Conservation (phyloP, 2,329 filamentous ascomycete genomes). For the Fusarium bulbicola region DNA sequence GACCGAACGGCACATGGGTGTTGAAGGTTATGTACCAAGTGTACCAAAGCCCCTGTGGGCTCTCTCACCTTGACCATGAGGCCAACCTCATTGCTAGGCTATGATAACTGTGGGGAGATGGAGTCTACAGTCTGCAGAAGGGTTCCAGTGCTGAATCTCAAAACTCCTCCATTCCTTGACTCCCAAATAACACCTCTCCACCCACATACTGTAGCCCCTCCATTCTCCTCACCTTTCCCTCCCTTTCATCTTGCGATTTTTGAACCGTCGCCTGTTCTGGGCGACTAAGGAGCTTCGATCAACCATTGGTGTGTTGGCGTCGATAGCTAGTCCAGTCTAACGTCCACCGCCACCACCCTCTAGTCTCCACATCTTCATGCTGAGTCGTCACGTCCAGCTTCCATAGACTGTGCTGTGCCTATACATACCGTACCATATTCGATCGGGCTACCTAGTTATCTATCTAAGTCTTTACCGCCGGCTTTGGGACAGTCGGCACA, state of each 20-base stretch:
- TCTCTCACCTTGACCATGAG: conserved; percentile 35
- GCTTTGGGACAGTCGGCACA: conserved; percentile 2
- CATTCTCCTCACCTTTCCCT: conserved; percentile 42
- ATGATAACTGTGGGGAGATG: conserved; percentile 42
- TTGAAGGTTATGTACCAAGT: conserved; percentile 15
- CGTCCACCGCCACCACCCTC: conserved; percentile 39
- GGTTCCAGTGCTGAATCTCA: conserved; percentile 39
- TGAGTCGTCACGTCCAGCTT: conserved; percentile 33
- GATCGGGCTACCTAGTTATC: conserved; percentile 22
- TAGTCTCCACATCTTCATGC: conserved; percentile 41
- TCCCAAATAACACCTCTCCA: conserved; percentile 47
- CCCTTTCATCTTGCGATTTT: conserved; percentile 38
- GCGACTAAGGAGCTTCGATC: conserved; percentile 43
- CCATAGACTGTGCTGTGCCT: conserved; percentile 14
- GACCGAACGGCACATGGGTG: conserved; percentile 37
- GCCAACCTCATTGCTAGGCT: conserved; percentile 33
- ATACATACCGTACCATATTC: conserved; percentile 18
- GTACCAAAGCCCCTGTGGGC: conserved; percentile 14
- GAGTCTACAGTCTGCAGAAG: conserved; percentile 35
- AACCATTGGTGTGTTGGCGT: conserved; percentile 43
- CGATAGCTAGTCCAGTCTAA: conserved; percentile 41
- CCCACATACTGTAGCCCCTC: conserved; percentile 41
- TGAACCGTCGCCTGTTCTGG: conserved; percentile 37
- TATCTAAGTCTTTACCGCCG: conserved; percentile 27
- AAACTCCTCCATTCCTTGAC: conserved; percentile 38